Evolutionary conservation across 345 rosid species (phyloP), one percentile per base, ranked within the genome.

Genomic region (Zanthoxylum bungeanum): DNA sequence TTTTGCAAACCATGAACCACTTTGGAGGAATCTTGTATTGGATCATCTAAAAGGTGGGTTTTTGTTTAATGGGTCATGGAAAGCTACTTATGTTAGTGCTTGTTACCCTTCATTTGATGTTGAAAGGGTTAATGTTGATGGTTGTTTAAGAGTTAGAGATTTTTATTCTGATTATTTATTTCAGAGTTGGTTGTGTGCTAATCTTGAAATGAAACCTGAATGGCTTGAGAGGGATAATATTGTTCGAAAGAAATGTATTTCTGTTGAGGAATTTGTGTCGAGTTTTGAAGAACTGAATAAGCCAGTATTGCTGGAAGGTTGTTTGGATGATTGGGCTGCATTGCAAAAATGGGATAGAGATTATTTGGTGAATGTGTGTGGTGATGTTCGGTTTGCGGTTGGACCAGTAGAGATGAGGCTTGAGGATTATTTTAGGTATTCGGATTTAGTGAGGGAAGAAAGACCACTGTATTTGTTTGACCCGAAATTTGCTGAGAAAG

Each of bases 111-210:
- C 80, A 4, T 80, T 83, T 61, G 73, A 74, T 60, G 53, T 42
- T 55, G 58, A 64, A 1, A 61, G 53, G 40, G 9, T 31, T n/a
- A 31, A 27, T 21, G 70, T 40, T 25, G 79, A 80, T 1, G 78
- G 76, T 59, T 55, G 76, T 56, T 68, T 89, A 78, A 83, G 69
- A 76, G 85, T 95, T 51, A 80, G 87, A 71, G 93, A 95, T 58
- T 92, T 95, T 70, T 95, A 84, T 60, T 95, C 98, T 14, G 98
- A 95, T 77, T 88, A 92, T 80, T 75, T 92, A 70, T 92, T 95
- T 61, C 99, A 92, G 84, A 92, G 96, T 62, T 95, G 99, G 99
- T 75, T 95, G 31, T 95, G 98, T 83, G 98, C 99, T 51, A 95
- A 88, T 82, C 90, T 95, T 63, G 99, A 90, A 77, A 92, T 95